Base-by-base conservation (phyloP, 2,329 filamentous ascomycete genomes). In the Nannizziopsis arthrosporioides region DNA sequence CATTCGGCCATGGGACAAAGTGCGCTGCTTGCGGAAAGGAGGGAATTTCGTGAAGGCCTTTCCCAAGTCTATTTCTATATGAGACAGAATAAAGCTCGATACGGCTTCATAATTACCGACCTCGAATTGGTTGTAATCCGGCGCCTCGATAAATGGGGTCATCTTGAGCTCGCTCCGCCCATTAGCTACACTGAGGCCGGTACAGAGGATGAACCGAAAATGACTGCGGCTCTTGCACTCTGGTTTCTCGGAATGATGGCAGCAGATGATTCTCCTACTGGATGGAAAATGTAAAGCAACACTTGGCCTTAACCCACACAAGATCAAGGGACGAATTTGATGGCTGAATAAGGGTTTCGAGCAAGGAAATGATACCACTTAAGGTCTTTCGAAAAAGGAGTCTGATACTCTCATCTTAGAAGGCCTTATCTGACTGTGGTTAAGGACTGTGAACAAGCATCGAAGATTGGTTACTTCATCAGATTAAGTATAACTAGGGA, bases 211-310 rank as follows among this genome's bases (percentile, higher is more conserved):
- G 51, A 51, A 14, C 49, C 49, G 5, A 27, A 19, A 15, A 32
- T 59, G 8, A 55, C 55, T 2, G 49, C 56, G 10, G 18, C 53
- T 3, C 38, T 56, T 5, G 56, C 47, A 2, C 22, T 58, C n/a
- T 58, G 54, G 54, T 58, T 56, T 48, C 18, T 58, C 2, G 55
- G 55, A 11, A 58, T 58, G 56, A 52, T 57, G 38, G 53, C 55
- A 30, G 41, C 49, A 5, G 17, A 51, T 11, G 42, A 53, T 34
- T 39, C 38, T 19, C 4, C 22, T 27, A 27, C 22, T 27, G 22
- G 22, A 27, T 27, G 22, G 22, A 27, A 3, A 27, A 27, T 27
- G 22, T 27, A 7, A 27, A n/a, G n/a, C n/a, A n/a, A n/a, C n/a
- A n/a, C n/a, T n/a, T n/a, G n/a, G n/a, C n/a, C n/a, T n/a, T n/a